Evolutionary conservation across 176 grass and related monocot species (phyloP).

Genomic region (Leersia perrieri): DNA sequence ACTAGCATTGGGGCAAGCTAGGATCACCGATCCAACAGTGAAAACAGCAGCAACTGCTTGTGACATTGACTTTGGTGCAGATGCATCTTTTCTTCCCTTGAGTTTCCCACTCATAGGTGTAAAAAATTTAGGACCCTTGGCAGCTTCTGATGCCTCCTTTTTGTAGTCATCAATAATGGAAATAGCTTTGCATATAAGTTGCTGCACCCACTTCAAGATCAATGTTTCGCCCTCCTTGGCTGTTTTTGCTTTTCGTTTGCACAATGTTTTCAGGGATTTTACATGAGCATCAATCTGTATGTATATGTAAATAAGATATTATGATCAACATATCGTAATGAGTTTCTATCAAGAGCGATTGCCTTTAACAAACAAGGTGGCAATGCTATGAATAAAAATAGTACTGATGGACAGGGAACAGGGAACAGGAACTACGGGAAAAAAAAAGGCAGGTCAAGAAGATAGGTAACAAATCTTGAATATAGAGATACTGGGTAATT

Average conservation of each 20-base stretch:
- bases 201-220: slow-evolving; percentile 71
- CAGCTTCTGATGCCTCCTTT: slow-evolving; percentile 49
- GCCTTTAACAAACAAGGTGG: neutral
- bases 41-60: slow-evolving; percentile 72
- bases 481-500: neutral
- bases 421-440: neutral
- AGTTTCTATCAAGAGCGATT: neutral
- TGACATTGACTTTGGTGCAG: slow-evolving; percentile 41
- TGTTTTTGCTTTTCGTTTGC: slow-evolving; percentile 77
- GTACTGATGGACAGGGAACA: slow-evolving; percentile 5
- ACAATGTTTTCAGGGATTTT: slow-evolving; percentile 83
- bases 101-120: slow-evolving; percentile 60
- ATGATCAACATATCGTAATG: slow-evolving; percentile 20
- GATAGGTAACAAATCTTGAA: slow-evolving; percentile 8
- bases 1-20: slow-evolving; percentile 69
- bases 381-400: neutral
- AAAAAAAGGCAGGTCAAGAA: neutral
- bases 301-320: slow-evolving; percentile 26
- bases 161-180: slow-evolving; percentile 57
- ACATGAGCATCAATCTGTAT: slow-evolving; percentile 90
- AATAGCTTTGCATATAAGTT: slow-evolving; percentile 54
- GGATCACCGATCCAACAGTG: slow-evolving; percentile 83
- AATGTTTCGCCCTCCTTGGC: slow-evolving; percentile 60
- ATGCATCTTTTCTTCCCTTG: slow-evolving; percentile 49
- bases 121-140: slow-evolving; percentile 38